Evolutionary conservation across 495 filamentous ascomycete genomes (phyloP), one percentile per base, ranked within the genome.

Genomic region (Diplogelasinospora grovesii): DNA sequence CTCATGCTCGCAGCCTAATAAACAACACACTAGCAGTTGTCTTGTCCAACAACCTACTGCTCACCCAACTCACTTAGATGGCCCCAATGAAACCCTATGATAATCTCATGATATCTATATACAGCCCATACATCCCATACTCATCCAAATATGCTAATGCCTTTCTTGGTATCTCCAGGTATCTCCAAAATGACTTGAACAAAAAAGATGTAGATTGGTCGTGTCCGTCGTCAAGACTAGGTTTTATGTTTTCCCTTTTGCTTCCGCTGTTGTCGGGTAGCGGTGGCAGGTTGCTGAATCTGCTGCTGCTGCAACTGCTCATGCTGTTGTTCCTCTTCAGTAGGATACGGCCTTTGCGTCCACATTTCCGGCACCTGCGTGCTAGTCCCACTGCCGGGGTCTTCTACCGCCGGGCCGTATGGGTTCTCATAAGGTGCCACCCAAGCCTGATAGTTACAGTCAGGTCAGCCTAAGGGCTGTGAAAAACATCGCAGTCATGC

Each of bases 351-450:
- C 3, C 25, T 19, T 8, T 22, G 23, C 9, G 49, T 52, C 41
- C 41, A 52, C 26, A 32, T 36, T 2, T 48, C 45, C 1, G 49
- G 49, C n/a, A 48, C 49, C 1, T 25, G 37, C 1, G 49, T 52
- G 6, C 41, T 41, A 15, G 32, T 47, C 3, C 38, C 47, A 19
- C 36, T 47, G 23, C 42, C 38, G 8, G 11, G 21, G 20, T 16
- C 26, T 7, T 48, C 36, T 16, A n/a, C n/a, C n/a, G 36, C 15
- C 11, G 43, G 47, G 1, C 9, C 43, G 18, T 50, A 54, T 1
- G 46, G 5, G 8, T 28, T 16, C 7, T 27, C 43, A 16, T 54
- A 48, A 8, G 36, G 30, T 8, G 8, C 20, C 24, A 49, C 50
- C 29, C 31, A 53, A 13, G 43, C 46, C 35, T 49, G 26, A 18